Conservation (phyloP, 148 eudicot species). For the Simmondsia chinensis region DNA sequence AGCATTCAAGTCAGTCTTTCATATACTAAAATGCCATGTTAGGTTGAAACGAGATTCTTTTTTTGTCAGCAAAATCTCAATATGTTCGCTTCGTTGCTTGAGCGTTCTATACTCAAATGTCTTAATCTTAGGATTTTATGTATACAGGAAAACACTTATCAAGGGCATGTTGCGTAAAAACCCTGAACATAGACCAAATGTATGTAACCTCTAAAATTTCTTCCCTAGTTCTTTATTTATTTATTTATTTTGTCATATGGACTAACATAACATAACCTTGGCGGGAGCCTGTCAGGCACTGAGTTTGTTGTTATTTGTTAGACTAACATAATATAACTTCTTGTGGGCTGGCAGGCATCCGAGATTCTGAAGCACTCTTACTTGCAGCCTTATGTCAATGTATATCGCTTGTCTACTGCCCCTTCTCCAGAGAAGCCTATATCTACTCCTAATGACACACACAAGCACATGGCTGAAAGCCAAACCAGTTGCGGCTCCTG, state of each 20-base stretch:
- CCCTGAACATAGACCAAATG: slow-evolving; percentile 88
- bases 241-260: background rate
- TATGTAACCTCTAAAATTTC: slow-evolving; percentile 18
- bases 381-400: slow-evolving; percentile 80
- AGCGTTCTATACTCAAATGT: too few relatives aligned
- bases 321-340: too few relatives aligned
- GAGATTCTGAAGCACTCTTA: slow-evolving; percentile 90
- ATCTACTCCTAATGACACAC: slow-evolving; percentile 24
- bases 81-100: too few relatives aligned
- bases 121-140: slow-evolving; percentile 3
- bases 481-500: slow-evolving; percentile 87
- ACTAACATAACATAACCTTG: too few relatives aligned
- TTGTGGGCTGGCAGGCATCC: slow-evolving; percentile 52
- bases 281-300: too few relatives aligned
- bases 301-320: too few relatives aligned
- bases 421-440: slow-evolving; percentile 56
- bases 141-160: slow-evolving; percentile 55
- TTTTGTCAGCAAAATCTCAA: too few relatives aligned
- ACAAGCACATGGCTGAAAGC: slow-evolving; percentile 67
- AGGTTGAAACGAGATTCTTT: too few relatives aligned
- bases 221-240: background rate
- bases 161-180: slow-evolving; percentile 89
- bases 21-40: too few relatives aligned
- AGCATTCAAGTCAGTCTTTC: too few relatives aligned
- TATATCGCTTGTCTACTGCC: slow-evolving; percentile 38